Evolutionary conservation across 2,329 filamentous ascomycete genomes (phyloP).

Genomic region (Talaromyces sp.): DNA sequence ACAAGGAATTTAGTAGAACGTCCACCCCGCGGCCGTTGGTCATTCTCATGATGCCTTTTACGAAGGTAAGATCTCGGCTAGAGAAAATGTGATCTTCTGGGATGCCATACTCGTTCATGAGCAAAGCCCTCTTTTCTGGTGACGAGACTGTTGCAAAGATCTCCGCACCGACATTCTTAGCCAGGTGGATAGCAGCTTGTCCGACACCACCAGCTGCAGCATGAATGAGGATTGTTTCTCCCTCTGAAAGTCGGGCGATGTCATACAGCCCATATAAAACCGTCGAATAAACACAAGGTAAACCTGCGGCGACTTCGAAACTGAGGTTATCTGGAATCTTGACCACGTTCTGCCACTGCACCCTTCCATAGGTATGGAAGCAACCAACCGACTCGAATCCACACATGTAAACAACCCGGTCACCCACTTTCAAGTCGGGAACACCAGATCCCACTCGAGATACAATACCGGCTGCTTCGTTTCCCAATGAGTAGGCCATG

Average conservation of each 20-base stretch:
- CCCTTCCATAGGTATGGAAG: constrained; percentile 17
- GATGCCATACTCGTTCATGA: constrained; percentile 21
- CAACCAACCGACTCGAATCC: constrained; percentile 14
- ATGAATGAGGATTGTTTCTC: constrained; percentile 23
- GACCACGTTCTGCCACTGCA: constrained; percentile 12
- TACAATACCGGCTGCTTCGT: constrained; percentile 26
- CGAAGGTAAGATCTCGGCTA: constrained; percentile 20
- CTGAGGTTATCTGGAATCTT: constrained; percentile 18
- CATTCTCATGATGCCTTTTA: constrained; percentile 18
- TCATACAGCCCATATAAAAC: constrained; percentile 19
- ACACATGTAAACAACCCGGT: constrained; percentile 17
- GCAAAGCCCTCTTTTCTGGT: constrained; percentile 19
- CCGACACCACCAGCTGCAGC: constrained; percentile 23
- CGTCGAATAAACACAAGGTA: constrained; percentile 21
- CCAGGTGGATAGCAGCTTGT: constrained; percentile 22
- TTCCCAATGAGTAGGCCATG: constrained; percentile 19
- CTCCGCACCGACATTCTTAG: constrained; percentile 20
- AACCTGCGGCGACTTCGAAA: constrained; percentile 19
- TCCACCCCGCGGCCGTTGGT: constrained; percentile 21
- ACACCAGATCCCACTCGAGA: constrained; percentile 16
- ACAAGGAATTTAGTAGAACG: constrained; percentile 18
- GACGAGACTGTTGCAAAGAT: constrained; percentile 23
- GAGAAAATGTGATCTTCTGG: constrained; percentile 22
- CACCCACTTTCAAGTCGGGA: constrained; percentile 14
- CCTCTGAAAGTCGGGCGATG: constrained; percentile 17